A percentile compares a stretch with the other conserved stretches of the same genome.
These are phyloP conservation scores for Lentinula sp. DNA, from an alignment of 768 basidiomycete species.

Conservation along the genomic window DNA sequence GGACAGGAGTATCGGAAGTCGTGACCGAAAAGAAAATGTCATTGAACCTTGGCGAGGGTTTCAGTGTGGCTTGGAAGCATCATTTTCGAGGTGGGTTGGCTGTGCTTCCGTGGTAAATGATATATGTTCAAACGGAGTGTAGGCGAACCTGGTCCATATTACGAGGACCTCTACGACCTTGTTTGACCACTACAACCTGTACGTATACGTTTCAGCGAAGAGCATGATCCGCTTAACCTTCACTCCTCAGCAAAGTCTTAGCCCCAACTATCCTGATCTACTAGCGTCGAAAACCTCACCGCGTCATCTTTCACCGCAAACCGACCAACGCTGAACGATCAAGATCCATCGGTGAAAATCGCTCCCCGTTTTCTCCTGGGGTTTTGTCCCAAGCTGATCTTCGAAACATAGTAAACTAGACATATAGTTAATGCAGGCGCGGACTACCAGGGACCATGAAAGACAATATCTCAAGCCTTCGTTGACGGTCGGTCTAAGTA, in stretches of 20 bases:
- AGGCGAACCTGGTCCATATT: conserved; percentile 58
- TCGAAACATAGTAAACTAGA: neutral
- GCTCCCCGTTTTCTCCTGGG: neutral
- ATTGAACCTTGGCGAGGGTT: conserved; percentile 55
- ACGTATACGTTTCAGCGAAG: conserved; percentile 8
- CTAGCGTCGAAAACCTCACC: neutral
- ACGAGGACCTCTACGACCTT: conserved; percentile 55
- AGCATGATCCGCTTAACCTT: neutral
- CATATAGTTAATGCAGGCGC: neutral
- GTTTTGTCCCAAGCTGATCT: neutral
- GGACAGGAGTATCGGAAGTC: conserved; percentile 36
- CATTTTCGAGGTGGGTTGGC: conserved; percentile 44
- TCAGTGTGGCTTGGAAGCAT: conserved; percentile 37
- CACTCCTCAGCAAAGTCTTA: conserved; percentile 27
- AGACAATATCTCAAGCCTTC: neutral
- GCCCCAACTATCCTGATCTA: conserved; percentile 14
- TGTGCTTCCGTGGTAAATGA: neutral
- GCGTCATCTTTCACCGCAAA: neutral
- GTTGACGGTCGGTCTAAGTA: conserved; percentile 17
- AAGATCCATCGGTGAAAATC: neutral
- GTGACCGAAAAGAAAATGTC: conserved; percentile 61
- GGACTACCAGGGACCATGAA: neutral
- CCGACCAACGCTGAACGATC: neutral
- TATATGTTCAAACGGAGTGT: neutral
- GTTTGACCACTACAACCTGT: conserved; percentile 53